phyloP scores from a whole-genome alignment of 2,329 filamentous ascomycete species.

The Domatiomyces globalis region DNA sequence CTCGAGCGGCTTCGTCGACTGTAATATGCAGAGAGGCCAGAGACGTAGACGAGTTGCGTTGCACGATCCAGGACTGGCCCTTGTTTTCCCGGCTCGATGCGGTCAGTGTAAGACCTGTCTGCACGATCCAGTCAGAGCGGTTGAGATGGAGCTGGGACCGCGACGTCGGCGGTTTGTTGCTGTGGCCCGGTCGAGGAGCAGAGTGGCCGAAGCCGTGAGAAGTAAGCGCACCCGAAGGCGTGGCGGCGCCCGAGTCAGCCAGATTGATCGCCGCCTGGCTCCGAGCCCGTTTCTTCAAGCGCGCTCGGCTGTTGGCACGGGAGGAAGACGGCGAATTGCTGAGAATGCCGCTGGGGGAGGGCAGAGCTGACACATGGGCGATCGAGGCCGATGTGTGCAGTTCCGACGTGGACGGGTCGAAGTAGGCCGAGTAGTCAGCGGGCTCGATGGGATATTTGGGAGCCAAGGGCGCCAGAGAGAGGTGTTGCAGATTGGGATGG shows the following conservation, averaged over 20 bases:
- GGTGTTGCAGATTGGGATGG: conserved; percentile 43
- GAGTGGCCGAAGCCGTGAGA: conserved; percentile 13
- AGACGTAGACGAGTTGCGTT: conserved; percentile 42
- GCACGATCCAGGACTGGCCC: conserved; percentile 47
- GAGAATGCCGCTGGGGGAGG: conserved; percentile 16
- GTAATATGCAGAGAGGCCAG: conserved; percentile 20
- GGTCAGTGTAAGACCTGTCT: conserved; percentile 43
- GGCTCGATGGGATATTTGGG: conserved; percentile 38
- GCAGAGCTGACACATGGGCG: conserved; percentile 19
- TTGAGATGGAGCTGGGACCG: conserved; percentile 6
- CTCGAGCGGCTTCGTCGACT: conserved; percentile 11
- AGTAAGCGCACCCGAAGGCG: conserved; percentile 11
- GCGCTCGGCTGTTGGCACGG: conserved; percentile 11
- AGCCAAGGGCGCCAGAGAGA: conserved; percentile 47
- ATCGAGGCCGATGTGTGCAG: conserved; percentile 24
- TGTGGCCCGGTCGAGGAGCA: background rate
- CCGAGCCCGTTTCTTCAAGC: conserved; percentile 11
- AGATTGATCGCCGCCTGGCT: conserved; percentile 6
- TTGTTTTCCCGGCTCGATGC: conserved; percentile 45
- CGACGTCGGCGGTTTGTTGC: background rate
- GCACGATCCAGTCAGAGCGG: conserved; percentile 37
- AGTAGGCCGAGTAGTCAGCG: conserved; percentile 23
- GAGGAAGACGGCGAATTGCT: conserved; percentile 6
- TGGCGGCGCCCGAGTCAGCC: background rate
- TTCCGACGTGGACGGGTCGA: conserved; percentile 23